A percentile compares a stretch with the other conserved stretches of the same genome.
phyloP scores from a whole-genome alignment of 768 basidiomycete species.

The Sporobolomyces phaffii region DNA sequence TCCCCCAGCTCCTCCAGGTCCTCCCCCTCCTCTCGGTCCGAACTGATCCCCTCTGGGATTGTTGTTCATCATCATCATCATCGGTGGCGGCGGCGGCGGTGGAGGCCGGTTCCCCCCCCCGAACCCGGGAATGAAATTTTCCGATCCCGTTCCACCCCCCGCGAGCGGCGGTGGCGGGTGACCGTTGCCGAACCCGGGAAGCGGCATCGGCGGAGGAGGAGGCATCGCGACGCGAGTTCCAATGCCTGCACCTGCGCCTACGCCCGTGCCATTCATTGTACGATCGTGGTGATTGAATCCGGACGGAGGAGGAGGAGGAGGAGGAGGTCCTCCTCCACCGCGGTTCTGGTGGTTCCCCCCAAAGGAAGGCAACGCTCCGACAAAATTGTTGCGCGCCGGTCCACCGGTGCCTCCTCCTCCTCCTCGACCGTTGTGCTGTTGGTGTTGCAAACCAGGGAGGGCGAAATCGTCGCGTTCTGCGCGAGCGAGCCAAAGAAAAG shows the following conservation, averaged over 20 bases:
- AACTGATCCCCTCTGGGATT: no score
- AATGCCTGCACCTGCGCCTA: neutral
- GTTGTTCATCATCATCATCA: neutral
- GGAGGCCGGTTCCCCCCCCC: neutral
- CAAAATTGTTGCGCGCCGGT: slow-evolving; percentile 2
- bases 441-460: slow-evolving; percentile 38
- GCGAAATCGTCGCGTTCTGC: slow-evolving; percentile 35
- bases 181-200: slow-evolving; percentile 4
- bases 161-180: slow-evolving; percentile 34
- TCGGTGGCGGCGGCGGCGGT: neutral
- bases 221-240: neutral
- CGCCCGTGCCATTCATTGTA: no score
- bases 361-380: slow-evolving; percentile 44
- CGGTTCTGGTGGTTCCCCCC: slow-evolving; percentile 43
- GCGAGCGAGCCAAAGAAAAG: neutral
- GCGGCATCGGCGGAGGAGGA: slow-evolving; percentile 27
- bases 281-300: neutral
- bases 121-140: slow-evolving; percentile 57
- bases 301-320: neutral
- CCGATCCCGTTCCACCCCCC: slow-evolving; percentile 30
- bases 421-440: neutral
- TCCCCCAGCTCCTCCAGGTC: slow-evolving; percentile 1
- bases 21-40: neutral
- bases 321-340: no score
- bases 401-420: no score